Evolutionary conservation across 805 yeast genomes (phyloP), one percentile per base, ranked within the genome.

Genomic region (Wickerhamiella allomyrinae): DNA sequence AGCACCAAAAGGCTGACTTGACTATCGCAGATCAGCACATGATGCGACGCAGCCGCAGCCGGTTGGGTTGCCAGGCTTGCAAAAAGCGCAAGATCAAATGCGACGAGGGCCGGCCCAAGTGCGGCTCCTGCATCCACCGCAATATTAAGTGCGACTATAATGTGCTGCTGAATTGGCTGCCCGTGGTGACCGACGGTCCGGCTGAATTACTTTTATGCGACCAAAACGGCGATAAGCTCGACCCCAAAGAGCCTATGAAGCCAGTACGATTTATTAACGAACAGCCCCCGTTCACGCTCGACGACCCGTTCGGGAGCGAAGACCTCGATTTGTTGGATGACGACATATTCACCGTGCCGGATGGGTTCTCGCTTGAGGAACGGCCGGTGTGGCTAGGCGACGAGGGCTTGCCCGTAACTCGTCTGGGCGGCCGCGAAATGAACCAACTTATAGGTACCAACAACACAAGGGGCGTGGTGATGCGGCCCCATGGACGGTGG

Each of bases 11-110:
- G 13, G 13, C 31, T 4, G n/a, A 14, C 31, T 27, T n/a, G 13
- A 14, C 14, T n/a, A 24, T 17, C 31, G 31, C 31, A 4, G 31
- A 27, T 27, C 31, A 27, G 31, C 31, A 27, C 21, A 31, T 31
- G 34, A 21, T 8, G 10, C 40, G 27, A 13, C 43, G 54, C 5
- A 51, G 53, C 41, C 43, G 54, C 5, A 51, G 53, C 41, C 42
- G 53, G 14, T 21, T 42, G 41, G 89, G 91, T n/a, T 80, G 91
- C 59, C 75, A 73, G 3, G 74, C 77, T 17, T 76, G 83, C 57
- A 76, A 76, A 51, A 63, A 67, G 39, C 66, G 82, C 33, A 63
- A 79, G 31, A 73, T 76, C 54, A 77, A 76, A 50, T 76, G 83
- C 56, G 80, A 77, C 56, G 83, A 77, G 56, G 60, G 63, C 23